Base-by-base conservation (phyloP, 345 rosid genomes). In the Gossypium rotundifolium region DNA sequence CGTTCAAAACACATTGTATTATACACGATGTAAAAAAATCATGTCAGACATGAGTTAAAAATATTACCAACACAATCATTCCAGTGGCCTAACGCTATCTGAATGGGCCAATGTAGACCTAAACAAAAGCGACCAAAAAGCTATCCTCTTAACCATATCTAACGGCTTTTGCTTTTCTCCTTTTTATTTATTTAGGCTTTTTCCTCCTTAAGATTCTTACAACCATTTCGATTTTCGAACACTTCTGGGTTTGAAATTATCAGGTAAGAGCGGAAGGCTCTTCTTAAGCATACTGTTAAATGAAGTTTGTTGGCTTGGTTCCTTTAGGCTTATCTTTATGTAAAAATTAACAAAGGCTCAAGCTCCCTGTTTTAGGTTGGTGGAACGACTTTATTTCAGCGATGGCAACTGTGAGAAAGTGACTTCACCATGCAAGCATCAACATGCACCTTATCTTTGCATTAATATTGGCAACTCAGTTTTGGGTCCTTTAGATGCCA, bases 361-460 rank as follows among this genome's bases (percentile, higher is more conserved):
- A 70, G 27, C 60, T 59, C 40, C 46, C 42, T 69, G 59, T 29
- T 25, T 52, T 51, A 9, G 60, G 60, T 52, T 70, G 60, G 46
- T 70, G 46, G 46, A 52, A 17, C 10, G 46, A 16, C 58, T 51
- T 51, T 51, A 69, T 51, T 51, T 51, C 11, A 27, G 46, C 25
- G 17, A 46, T 12, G 60, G 46, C 58, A 70, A 27, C 62, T 44
- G 76, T 23, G 60, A 70, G 83, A 85, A 80, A 81, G 72, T 70
- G 84, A 80, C 80, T 62, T n/a, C 12, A 44, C 77, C 3, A 40
- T 74, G 22, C 75, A 75, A 74, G 62, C 75, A 78, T 49, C 65
- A n/a, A 69, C 70, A 72, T 53, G 64, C n/a, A 59, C n/a, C 64
- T 59, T 59, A 59, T 25, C 64, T 25, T 59, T 16, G 13, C 64